phyloP scores from a whole-genome alignment of 345 rosid genomes.

The Sonneratia caseolaris region DNA sequence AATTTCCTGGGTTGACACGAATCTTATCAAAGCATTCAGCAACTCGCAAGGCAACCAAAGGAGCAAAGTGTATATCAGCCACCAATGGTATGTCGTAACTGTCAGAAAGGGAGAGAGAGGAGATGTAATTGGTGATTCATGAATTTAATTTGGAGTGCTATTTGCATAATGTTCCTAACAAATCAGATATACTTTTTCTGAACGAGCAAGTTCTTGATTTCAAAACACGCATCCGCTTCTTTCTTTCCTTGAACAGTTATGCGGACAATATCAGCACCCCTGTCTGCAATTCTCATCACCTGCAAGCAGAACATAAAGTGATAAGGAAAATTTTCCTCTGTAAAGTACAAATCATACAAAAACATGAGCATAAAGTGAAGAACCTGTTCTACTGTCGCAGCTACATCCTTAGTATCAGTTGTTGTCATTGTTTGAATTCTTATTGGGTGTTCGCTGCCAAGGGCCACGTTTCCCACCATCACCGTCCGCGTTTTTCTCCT shows the following conservation, averaged over 20 bases:
- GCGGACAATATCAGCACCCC: slow-evolving; percentile 86
- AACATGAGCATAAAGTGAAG: slow-evolving; percentile 1
- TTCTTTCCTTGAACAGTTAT: slow-evolving; percentile 98
- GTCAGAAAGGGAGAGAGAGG: slow-evolving; percentile 23
- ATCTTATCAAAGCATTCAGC: slow-evolving; percentile 98
- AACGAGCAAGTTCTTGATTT: slow-evolving; percentile 79
- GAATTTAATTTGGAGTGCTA: background rate
- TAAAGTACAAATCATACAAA: background rate
- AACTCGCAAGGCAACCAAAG: slow-evolving; percentile 76
- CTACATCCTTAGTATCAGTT: slow-evolving; percentile 72
- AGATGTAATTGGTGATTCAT: slow-evolving; percentile 9
- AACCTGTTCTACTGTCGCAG: slow-evolving; percentile 95
- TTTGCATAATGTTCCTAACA: background rate
- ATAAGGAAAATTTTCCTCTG: background rate
- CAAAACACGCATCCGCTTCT: slow-evolving; percentile 97
- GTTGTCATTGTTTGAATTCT: slow-evolving; percentile 98
- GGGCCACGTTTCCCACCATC: slow-evolving; percentile 86
- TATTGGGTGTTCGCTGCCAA: slow-evolving; percentile 91
- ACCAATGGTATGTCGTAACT: slow-evolving; percentile 94
- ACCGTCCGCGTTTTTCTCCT: slow-evolving; percentile 90
- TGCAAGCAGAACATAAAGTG: slow-evolving; percentile 16
- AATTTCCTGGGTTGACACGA: slow-evolving; percentile 97
- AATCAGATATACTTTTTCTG: slow-evolving; percentile 63
- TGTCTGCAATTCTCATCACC: slow-evolving; percentile 94
- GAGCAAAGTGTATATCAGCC: slow-evolving; percentile 98